Evolutionary conservation across 805 yeast species (phyloP).

Genomic region (Wickerhamomyces canadensis): DNA sequence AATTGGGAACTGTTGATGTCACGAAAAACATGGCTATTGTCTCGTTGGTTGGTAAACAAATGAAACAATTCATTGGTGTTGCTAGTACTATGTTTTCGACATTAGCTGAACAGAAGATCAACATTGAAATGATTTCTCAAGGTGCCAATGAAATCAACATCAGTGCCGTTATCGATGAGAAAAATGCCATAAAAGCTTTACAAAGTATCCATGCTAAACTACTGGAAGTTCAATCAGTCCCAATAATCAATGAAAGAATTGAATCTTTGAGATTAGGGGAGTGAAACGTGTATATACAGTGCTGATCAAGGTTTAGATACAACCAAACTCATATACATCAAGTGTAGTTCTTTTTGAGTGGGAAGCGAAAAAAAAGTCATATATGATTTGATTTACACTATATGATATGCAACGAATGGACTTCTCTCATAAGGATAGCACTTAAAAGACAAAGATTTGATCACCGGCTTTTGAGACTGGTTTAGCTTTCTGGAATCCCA

Average conservation of each 20-base stretch:
- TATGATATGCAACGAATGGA: neutral
- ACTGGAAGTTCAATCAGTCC: slow-evolving; percentile 34
- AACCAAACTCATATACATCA: too few species aligned
- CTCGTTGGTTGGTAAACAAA: slow-evolving; percentile 92
- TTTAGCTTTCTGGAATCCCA: slow-evolving; percentile 80
- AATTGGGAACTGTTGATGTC: slow-evolving; percentile 84
- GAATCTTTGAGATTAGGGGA: slow-evolving; percentile 37
- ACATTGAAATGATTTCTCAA: slow-evolving; percentile 97
- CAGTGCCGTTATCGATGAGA: slow-evolving; percentile 85
- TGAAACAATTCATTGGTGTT: slow-evolving; percentile 94
- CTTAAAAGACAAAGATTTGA: slow-evolving; percentile 79
- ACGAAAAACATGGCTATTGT: slow-evolving; percentile 86
- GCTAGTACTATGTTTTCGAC: slow-evolving; percentile 97
- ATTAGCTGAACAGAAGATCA: slow-evolving; percentile 83
- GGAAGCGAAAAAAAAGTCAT: neutral
- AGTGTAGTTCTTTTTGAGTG: neutral
- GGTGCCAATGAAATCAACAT: slow-evolving; percentile 98
- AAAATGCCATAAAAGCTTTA: slow-evolving; percentile 79
- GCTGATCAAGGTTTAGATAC: too few species aligned
- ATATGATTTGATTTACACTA: neutral
- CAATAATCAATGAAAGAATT: slow-evolving; percentile 36
- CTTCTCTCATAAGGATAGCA: neutral
- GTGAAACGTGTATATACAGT: too few species aligned
- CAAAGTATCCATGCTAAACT: slow-evolving; percentile 77
- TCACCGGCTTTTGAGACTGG: slow-evolving; percentile 88